Base-by-base conservation (phyloP, 768 basidiomycete species). In the Amanita polypyramis region DNA sequence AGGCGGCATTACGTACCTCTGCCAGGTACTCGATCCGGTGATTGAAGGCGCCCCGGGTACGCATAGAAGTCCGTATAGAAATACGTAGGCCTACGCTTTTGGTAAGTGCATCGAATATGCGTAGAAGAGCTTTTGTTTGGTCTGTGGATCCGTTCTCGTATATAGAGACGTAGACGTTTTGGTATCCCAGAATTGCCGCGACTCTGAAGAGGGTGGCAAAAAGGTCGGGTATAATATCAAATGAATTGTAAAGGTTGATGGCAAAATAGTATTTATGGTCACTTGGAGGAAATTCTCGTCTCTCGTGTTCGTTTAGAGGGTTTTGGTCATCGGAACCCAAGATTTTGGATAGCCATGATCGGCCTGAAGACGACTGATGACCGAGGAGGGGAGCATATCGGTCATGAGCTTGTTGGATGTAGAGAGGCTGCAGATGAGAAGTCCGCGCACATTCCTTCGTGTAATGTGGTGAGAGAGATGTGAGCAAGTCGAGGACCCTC, bases 21-120 rank as follows among this genome's bases (percentile, higher is more conserved):
- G 96, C 96, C 45, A 99, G 83, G 69, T 99, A 99, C 66, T 99
- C 96, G 72, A 99, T 99, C 45, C 96, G 94, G 64, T 99, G 96
- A 65, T 95, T 95, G 74, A 98, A 98, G 7, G 87, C 85, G 34
- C 96, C 96, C 23, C 95, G 76, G 8, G 88, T 94, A 52, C 96
- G 83, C 72, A 83, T 86, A 8, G 85, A 90, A 0, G 93, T 93
- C 51, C 91, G 81, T 58, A 99, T 98, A 57, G 85, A 87, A 52
- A 99, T 79, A 44, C 96, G 81, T 65, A 98, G 74, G 21, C 96
- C 96, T 50, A 95, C 90, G 42, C 80, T 82, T 37, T 85, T 74
- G 1, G 90, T 90, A 43, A 99, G 75, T 3, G 94, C 86, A 65
- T 95, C 93, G 61, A 97, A 98, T 45, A 98, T 93, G 43, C 88